Evolutionary conservation across 2,329 filamentous ascomycete species (phyloP), one percentile per base, ranked within the genome.

Genomic region (Furcasterigmium sp.): DNA sequence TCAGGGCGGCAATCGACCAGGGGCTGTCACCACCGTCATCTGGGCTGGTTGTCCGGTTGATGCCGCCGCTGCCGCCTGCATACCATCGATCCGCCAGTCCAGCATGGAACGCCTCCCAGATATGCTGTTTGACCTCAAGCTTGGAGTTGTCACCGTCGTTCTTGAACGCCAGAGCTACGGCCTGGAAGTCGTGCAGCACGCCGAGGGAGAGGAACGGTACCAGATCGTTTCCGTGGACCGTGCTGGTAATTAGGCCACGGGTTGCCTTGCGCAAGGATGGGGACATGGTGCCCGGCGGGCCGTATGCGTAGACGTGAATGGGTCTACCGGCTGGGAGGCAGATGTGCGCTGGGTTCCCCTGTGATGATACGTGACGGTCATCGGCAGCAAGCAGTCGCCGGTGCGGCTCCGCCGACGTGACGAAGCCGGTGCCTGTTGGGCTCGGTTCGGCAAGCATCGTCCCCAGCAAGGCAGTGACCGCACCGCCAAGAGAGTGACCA

Each of bases 241-340:
- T 73, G 8, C 80, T 88, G 3, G 86, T 91, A 47, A 91, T 84
- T 8, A 91, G 72, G 2, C 84, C 85, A 13, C 83, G 74, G 0
- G 86, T 90, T 10, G 82, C 82, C 46, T 77, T 76, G 34, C 85
- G 78, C 8, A 91, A 72, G 3, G 81, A 77, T 0, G 83, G 72
- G 0, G 84, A 87, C 75, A 90, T 80, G 13, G 83, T 84, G 0
- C 84, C 78, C 0, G 85, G 85, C 2, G 85, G 82, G 0, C 86
- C 86, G 57, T 89, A 91, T 7, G 86, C 83, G 57, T 87, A 91
- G 11, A 89, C 86, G 53, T 91, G 86, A 17, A 90, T 84, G 3
- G 84, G 82, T 1, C 86, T 76, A 14, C 82, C 80, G 0, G 82
- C 53, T 1, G 86, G 86, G 0, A 90, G 70, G 15, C 69, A 73